Evolutionary conservation across 495 filamentous ascomycete species (phyloP).

Genomic region (Sabuloglossum arenarium): DNA sequence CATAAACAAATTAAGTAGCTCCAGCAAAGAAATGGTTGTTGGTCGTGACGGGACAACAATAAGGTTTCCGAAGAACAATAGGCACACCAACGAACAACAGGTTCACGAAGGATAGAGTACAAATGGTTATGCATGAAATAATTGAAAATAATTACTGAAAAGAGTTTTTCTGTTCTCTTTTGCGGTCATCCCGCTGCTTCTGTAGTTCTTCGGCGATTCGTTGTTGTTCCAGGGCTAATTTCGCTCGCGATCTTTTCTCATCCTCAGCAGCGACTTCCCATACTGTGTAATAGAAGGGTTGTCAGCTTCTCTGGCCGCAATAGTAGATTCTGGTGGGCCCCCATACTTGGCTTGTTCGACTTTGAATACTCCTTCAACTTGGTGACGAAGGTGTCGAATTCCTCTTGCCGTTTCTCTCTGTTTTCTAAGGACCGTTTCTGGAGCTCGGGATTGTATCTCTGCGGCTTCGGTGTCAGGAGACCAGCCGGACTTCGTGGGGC

Average conservation of each 20-base stretch:
- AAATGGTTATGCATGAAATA: not conserved
- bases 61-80: too few relatives aligned
- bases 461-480: not conserved
- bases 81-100: too few relatives aligned
- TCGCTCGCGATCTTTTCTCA: not conserved
- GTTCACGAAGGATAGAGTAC: too few relatives aligned
- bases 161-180: not conserved
- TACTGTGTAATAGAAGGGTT: not conserved
- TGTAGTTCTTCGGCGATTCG: not conserved
- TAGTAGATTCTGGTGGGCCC: not conserved
- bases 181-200: not conserved
- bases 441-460: slow-evolving; percentile 84
- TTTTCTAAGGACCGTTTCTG: slow-evolving; percentile 62
- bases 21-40: too few relatives aligned
- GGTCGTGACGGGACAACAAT: too few relatives aligned
- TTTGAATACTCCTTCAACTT: slow-evolving; percentile 78
- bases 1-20: not conserved
- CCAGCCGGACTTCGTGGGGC: too few relatives aligned
- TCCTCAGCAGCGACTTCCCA: slow-evolving; percentile 5
- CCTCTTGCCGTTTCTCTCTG: slow-evolving; percentile 49
- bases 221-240: not conserved
- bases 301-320: not conserved
- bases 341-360: slow-evolving; percentile 64
- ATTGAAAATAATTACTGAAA: not conserved
- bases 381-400: slow-evolving; percentile 70